Percentiles rank a stretch among this genome's conserved stretches.
phyloP scores from a whole-genome alignment of 2,329 filamentous ascomycete species.

The Canariomyces notabilis region DNA sequence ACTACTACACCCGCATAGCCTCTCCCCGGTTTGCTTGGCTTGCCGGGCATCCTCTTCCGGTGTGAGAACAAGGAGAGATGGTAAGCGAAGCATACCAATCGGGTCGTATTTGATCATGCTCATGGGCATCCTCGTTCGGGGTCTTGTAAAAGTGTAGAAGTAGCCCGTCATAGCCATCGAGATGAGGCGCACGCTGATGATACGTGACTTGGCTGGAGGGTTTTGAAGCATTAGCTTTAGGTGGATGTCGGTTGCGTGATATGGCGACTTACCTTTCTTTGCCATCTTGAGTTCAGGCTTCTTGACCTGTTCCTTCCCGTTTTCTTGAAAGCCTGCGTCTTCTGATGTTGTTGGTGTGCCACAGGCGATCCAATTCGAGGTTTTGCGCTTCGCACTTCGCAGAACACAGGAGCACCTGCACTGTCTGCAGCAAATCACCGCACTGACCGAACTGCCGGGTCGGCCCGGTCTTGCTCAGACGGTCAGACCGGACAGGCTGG shows the following conservation, averaged over 20 bases:
- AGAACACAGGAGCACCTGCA: background rate
- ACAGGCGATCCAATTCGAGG: background rate
- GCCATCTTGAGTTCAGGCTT: constrained; percentile 7
- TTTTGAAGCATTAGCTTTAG: background rate
- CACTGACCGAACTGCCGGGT: too few species aligned
- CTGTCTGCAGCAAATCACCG: background rate
- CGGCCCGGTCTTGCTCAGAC: too few species aligned
- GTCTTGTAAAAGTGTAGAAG: constrained; percentile 86
- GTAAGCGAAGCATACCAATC: constrained; percentile 61
- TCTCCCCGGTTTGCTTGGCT: background rate
- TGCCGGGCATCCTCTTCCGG: background rate
- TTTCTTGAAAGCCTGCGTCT: background rate
- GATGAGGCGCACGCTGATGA: constrained; percentile 87
- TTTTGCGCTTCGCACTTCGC: background rate
- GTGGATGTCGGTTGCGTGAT: background rate
- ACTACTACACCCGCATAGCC: background rate
- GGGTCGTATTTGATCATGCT: constrained; percentile 99
- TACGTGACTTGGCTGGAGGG: constrained; percentile 76
- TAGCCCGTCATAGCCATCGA: constrained; percentile 99
- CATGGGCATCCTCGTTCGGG: constrained; percentile 73
- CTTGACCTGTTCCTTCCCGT: background rate
- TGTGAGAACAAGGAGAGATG: background rate
- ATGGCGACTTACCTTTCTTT: constrained; percentile 1
- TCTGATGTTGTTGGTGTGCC: background rate
- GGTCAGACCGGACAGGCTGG: too few species aligned